Conservation (phyloP, 164 flowering plant genomes). For the Hamamelis virginiana region DNA sequence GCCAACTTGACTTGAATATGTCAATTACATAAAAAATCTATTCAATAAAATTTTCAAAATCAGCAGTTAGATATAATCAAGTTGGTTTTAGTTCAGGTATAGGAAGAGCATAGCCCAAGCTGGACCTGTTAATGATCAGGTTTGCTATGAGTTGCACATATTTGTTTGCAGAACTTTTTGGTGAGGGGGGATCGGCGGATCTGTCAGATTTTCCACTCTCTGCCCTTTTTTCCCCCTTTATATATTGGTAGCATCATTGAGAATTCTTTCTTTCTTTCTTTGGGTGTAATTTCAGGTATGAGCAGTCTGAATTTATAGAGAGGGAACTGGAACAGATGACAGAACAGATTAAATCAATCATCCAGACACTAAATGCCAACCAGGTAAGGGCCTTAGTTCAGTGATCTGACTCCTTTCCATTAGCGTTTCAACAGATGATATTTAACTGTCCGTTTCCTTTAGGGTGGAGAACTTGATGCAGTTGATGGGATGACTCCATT, state of each 20-base stretch:
- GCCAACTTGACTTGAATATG: no score
- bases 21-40: no score
- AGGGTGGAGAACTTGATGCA: slow-evolving; percentile 88
- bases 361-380: slow-evolving; percentile 74
- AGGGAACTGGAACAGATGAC: slow-evolving; percentile 92
- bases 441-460: background rate
- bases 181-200: no score
- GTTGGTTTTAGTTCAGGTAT: no score
- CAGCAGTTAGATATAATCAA: no score
- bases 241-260: background rate
- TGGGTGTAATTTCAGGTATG: slow-evolving; percentile 65
- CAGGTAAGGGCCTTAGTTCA: slow-evolving; percentile 45
- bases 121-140: no score
- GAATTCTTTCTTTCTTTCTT: background rate
- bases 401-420: slow-evolving; percentile 1
- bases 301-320: slow-evolving; percentile 86
- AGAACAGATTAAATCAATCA: slow-evolving; percentile 85
- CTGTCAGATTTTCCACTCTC: no score
- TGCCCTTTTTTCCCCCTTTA: no score
- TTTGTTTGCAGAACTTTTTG: no score
- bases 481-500: slow-evolving; percentile 76
- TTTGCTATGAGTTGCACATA: no score
- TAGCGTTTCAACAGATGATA: background rate
- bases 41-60: no score
- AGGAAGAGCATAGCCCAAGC: no score